Base-by-base conservation (phyloP, 805 yeast species). In the Kuraishia capsulata region DNA sequence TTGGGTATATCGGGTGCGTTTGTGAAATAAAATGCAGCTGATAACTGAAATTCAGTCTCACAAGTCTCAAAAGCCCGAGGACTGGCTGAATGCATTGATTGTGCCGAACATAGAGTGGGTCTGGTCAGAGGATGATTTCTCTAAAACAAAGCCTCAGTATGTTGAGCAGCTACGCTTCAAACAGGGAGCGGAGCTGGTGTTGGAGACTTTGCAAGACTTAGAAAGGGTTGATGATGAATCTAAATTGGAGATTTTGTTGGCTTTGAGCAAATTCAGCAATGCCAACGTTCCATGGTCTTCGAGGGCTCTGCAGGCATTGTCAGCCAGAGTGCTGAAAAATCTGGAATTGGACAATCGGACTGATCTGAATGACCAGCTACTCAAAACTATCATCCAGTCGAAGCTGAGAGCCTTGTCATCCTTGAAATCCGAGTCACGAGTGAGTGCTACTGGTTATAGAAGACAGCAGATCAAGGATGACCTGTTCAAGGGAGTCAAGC, bases 391-490 rank as follows among this genome's bases (percentile, higher is more conserved):
- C 41, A 40, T 46, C 23, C 36, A 20, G 18, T 36, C 38, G 2
- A 6, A 20, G 28, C 38, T 48, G 14, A 33, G 38, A 20, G 33
- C 39, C 18, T n/a, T 49, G 13, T 35, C 33, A 31, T 23, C 31
- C 14, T 36, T 35, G n/a, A 43, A 42, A 17, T 24, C 32, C 17
- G 36, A 32, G 3, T 35, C 47, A 4, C 39, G 39, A 17, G 34
- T 50, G 21, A 45, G 47, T 5, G 33, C 25, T 2, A 32, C 46
- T 19, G 53, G 52, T 5, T 42, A 39, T 37, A 41, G 39, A 29
- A 38, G 35, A 28, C 17, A 36, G 16, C 36, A 28, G 4, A 30
- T 33, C 5, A 13, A 35, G 5, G 16, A 17, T 8, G 44, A 41
- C 8, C 18, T 40, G 17, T 39, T 48, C 28, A 36, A 39, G 20